phyloP scores from a whole-genome alignment of 2,329 filamentous ascomycete genomes.

The Cladosporium sp. region DNA sequence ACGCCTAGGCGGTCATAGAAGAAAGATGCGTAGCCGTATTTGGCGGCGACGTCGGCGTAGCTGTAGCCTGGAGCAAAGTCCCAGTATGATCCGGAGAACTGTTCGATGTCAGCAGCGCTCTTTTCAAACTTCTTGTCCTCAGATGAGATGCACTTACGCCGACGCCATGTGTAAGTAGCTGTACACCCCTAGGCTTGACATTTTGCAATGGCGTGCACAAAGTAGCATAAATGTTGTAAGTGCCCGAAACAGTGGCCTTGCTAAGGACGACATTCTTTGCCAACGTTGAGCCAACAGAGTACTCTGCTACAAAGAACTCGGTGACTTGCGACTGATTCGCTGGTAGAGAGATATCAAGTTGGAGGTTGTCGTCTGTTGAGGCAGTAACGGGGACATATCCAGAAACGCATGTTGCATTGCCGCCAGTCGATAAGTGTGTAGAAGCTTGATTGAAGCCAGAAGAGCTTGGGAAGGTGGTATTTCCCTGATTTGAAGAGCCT shows the following conservation, averaged over 20 bases:
- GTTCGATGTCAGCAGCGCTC: background rate
- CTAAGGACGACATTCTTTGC: conserved; percentile 20
- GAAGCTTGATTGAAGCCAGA: conserved; percentile 19
- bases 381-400: conserved; percentile 31
- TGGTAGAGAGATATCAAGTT: conserved; percentile 31
- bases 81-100: conserved; percentile 33
- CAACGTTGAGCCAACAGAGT: conserved; percentile 23
- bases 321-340: conserved; percentile 33
- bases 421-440: conserved; percentile 26
- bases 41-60: conserved; percentile 44
- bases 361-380: conserved; percentile 29
- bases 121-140: too few relatives aligned
- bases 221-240: conserved; percentile 24
- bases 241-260: conserved; percentile 22
- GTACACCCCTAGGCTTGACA: conserved; percentile 32
- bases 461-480: background rate
- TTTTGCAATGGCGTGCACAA: conserved; percentile 30
- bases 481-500: background rate
- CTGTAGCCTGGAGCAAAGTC: conserved; percentile 42
- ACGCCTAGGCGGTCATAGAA: conserved; percentile 46
- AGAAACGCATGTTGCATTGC: conserved; percentile 32
- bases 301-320: conserved; percentile 27
- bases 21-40: conserved; percentile 42
- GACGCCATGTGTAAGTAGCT: conserved; percentile 45
- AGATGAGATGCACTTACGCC: conserved; percentile 23